These are phyloP conservation scores for Diaporthe batatas DNA, from an alignment of 2,329 filamentous ascomycete species.

Conservation along the genomic window DNA sequence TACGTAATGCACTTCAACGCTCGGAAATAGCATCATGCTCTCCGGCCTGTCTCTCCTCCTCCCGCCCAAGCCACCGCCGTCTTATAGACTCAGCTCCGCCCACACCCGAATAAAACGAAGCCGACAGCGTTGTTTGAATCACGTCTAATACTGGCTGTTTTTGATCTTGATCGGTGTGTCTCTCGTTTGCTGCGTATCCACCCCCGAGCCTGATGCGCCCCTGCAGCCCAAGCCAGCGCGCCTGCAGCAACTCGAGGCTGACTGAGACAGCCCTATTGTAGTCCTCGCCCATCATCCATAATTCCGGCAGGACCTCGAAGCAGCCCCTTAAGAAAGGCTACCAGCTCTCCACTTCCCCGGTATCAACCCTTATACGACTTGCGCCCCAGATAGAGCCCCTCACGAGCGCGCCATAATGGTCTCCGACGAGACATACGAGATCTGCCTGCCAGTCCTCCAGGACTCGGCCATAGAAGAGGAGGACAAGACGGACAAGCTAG, in stretches of 20 bases:
- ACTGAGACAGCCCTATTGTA: constrained; percentile 37
- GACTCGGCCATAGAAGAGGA: constrained; percentile 88
- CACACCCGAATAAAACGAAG: constrained; percentile 41
- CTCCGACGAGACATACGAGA: constrained; percentile 91
- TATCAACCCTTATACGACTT: constrained; percentile 1
- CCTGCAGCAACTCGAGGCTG: constrained; percentile 31
- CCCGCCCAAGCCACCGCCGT: constrained; percentile 42
- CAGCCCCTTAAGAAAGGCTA: constrained; percentile 25
- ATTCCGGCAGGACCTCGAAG: constrained; percentile 17
- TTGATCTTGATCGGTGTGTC: constrained; percentile 19
- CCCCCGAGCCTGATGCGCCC: constrained; percentile 26
- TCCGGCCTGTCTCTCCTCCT: constrained; percentile 40
- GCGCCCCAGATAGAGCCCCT: constrained; percentile 32
- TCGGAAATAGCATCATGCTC: constrained; percentile 42
- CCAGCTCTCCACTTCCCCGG: background rate
- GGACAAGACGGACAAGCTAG: constrained; percentile 92
- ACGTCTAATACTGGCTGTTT: constrained; percentile 13
- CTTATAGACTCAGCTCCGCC: constrained; percentile 39
- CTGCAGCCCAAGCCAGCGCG: constrained; percentile 5
- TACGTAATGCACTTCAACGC: constrained; percentile 41
- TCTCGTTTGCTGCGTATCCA: constrained; percentile 14
- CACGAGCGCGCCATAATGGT: constrained; percentile 72
- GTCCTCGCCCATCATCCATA: constrained; percentile 18
- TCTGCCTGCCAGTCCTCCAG: constrained; percentile 89
- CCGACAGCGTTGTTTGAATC: constrained; percentile 29